These are phyloP conservation scores for Cantharellus anzutake DNA, from an alignment of 768 basidiomycete genomes.

Conservation along the genomic window DNA sequence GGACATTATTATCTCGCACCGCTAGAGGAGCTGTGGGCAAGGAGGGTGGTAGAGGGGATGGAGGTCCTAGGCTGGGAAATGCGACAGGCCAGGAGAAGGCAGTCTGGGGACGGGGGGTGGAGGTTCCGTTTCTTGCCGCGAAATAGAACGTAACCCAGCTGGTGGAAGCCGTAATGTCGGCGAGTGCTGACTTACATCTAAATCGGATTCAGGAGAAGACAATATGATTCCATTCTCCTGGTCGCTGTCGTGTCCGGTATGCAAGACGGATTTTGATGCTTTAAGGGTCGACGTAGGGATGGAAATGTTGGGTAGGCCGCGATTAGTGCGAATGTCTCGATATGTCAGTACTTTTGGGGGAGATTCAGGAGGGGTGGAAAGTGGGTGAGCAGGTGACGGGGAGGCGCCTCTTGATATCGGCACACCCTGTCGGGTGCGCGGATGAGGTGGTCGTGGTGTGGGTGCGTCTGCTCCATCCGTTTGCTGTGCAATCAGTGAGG, in stretches of 20 bases:
- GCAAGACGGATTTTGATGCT: slow-evolving; percentile 4
- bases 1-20: neutral
- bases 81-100: slow-evolving; percentile 17
- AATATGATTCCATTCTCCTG: neutral
- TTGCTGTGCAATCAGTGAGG: neutral
- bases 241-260: neutral
- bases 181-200: neutral
- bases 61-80: slow-evolving; percentile 17
- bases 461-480: neutral
- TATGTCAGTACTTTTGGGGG: neutral
- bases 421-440: neutral
- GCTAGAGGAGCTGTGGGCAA: slow-evolving; percentile 19
- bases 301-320: slow-evolving; percentile 22
- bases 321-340: slow-evolving; percentile 15
- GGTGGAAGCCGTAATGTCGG: neutral
- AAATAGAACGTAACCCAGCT: neutral
- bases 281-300: slow-evolving; percentile 18
- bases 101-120: neutral
- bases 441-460: neutral
- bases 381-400: neutral
- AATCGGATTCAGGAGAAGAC: neutral
- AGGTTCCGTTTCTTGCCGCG: neutral
- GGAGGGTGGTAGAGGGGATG: neutral
- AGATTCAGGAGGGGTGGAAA: neutral
- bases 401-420: neutral